Base-by-base conservation (phyloP, 139 green algal species). In the Trebouxia sp. region DNA sequence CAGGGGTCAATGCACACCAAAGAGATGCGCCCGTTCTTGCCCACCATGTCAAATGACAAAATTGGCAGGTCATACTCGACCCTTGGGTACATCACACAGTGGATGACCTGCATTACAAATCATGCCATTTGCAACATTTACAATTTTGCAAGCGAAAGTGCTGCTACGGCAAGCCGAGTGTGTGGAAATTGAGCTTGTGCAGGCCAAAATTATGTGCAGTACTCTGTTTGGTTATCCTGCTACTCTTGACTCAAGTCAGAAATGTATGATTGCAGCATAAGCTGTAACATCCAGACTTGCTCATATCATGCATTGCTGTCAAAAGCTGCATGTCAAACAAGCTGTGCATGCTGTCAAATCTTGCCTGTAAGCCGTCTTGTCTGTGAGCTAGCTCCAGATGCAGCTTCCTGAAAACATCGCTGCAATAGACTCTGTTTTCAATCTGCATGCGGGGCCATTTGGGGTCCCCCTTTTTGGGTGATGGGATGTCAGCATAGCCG, bases 351-450 rank as follows among this genome's bases (percentile, higher is more conserved):
- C 1, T 20, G 1, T 38, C n/a, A 17, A 42, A 10, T 20, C 75
- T 28, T 41, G 83, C 90, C 81, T 96, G 86, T 82, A 97, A 77
- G 6, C 89, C 90, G 66, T 95, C 92, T 80, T 96, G 91, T n/a
- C 90, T 81, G 20, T 72, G 38, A 0, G 85, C 90, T 32, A 94
- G 74, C 87, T 97, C 93, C n/a, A 96, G 55, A 81, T 97, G 93
- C 76, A 96, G 81, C 87, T 96, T 96, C 45, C 93, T 83, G 85
- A 96, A 96, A n/a, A 86, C 89, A 1, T 76, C 69, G 77, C 69
- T 88, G 78, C 83, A 83, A 83, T 96, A 96, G 47, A 87, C 80
- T 35, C 92, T 85, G 84, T 96, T 96, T 83, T 96, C 92, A 20
- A 96, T 65, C 75, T 85, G 69, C 76, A 97, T 80, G 5, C 93